Base-by-base conservation (phyloP, 108 stramenopile genomes). In the Cyclotella choctawhatcheeana region DNA sequence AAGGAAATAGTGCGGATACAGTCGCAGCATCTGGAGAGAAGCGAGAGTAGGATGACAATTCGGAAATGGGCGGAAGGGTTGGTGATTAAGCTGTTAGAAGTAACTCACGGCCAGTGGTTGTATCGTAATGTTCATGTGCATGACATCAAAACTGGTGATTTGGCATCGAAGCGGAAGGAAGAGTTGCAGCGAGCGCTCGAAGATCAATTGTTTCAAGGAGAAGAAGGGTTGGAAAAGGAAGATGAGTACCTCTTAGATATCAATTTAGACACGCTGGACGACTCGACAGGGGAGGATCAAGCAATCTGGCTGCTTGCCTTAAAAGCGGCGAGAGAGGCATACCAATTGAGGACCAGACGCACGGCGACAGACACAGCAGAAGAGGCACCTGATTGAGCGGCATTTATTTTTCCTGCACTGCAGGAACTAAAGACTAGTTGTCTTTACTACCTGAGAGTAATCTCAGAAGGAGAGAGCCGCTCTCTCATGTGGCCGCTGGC, bases 31-130 rank as follows among this genome's bases (percentile, higher is more conserved):
- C 47, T n/a, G 8, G n/a, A 4, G 47, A n/a, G 17, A 48, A 12
- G 37, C 6, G 47, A 17, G 47, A n/a, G n/a, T 4, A n/a, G 8
- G 47, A 48, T 48, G 37, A 12, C 37, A 10, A 40, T 12, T 12
- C 6, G 12, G 4, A 54, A 3, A 4, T 48, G 47, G 47, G 8
- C 47, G 4, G 18, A 48, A n/a, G 47, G 47, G 18, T n/a, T 48
- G 4, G n/a, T 48, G 16, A n/a, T n/a, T n/a, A 48, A 54, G 33
- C 51, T 67, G n/a, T 35, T 67, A 20, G 51, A 67, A 34, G 51
- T 53, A 33, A 67, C 66, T 0, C 66, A 67, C 45, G 32, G 21
- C 2, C 66, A 53, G 32, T 67, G 66, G 66, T 20, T 67, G 12
- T 67, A 67, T 44, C 51, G 32, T 24, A 53, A 53, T 33, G 27